Evolutionary conservation across 2,329 filamentous ascomycete species (phyloP).

Genomic region (Sphaerulina musiva): DNA sequence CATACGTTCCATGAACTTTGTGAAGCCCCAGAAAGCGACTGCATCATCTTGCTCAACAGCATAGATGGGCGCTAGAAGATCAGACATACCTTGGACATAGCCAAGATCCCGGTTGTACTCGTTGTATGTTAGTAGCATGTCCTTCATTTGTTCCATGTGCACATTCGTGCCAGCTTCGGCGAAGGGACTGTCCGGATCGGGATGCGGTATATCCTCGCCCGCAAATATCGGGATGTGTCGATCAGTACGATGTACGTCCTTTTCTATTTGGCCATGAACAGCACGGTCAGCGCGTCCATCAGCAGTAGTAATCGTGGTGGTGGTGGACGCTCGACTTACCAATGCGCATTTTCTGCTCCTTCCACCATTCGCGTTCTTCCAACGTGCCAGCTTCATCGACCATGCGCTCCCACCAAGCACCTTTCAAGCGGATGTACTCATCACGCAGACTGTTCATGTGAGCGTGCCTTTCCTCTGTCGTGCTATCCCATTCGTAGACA

Average conservation of each 20-base stretch:
- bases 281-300: slow-evolving; percentile 39
- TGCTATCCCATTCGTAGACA: slow-evolving; percentile 90
- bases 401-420: slow-evolving; percentile 91
- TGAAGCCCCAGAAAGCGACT: slow-evolving; percentile 93
- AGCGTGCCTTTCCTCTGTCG: slow-evolving; percentile 72
- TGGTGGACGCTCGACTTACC: slow-evolving; percentile 53
- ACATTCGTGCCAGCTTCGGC: slow-evolving; percentile 90
- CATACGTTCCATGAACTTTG: slow-evolving; percentile 95
- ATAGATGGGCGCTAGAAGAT: slow-evolving; percentile 90
- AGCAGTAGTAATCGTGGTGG: slow-evolving; percentile 17
- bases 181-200: slow-evolving; percentile 91
- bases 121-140: slow-evolving; percentile 97
- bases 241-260: slow-evolving; percentile 96
- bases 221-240: slow-evolving; percentile 91
- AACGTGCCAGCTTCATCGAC: slow-evolving; percentile 72
- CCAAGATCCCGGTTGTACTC: slow-evolving; percentile 94
- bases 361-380: slow-evolving; percentile 91
- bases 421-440: slow-evolving; percentile 90
- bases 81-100: slow-evolving; percentile 98
- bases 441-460: slow-evolving; percentile 80
- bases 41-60: slow-evolving; percentile 97
- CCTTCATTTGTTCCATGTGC: slow-evolving; percentile 97
- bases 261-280: slow-evolving; percentile 61
- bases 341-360: slow-evolving; percentile 86
- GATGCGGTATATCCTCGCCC: slow-evolving; percentile 92